Evolutionary conservation across 2,329 filamentous ascomycete genomes (phyloP), one percentile per base, ranked within the genome.

Genomic region (Thielaviopsis ethacetica): DNA sequence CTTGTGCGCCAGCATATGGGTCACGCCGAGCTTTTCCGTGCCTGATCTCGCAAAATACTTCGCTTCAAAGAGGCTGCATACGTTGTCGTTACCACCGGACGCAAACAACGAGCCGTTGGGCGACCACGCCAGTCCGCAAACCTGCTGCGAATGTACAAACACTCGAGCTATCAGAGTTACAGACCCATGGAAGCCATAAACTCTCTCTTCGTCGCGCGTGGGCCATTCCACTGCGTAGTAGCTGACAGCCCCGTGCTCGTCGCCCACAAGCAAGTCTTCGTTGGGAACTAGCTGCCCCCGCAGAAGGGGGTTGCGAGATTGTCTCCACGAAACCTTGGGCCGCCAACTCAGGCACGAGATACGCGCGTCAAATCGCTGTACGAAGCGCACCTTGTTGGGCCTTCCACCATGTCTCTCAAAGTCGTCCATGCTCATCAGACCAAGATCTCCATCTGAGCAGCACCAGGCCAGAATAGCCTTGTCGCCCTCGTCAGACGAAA

Each of bases 51-150:
- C 67, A 19, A 91, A 73, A 49, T 80, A 77, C 54, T 78, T 75
- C 2, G 80, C 78, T 57, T 91, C 81, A 68, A 94, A 95, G 1
- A 97, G 76, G 64, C 84, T 86, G 67, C 91, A 94, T 2, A 83
- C 71, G 66, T 97, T 96, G 73, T 98, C 93, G 67, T 98, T 97
- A 24, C 88, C 89, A 6, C 93, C 91, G 4, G 88, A 90, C 15
- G 88, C 89, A 68, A 98, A 91, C 41, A 83, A 77, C 2, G 77
- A 76, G 3, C 89, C 89, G 65, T 88, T 82, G 2, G 75, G 74
- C 3, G 89, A 91, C 88, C 91, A 97, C 2, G 87, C 80, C n/a
- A 98, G 75, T 1, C 91, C 91, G 66, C 93, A 98, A 58, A 98
- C 85, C 67, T 97, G 91, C 70, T 96, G 90, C 1, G 77, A 81